Conservation (phyloP, 2,329 filamentous ascomycete genomes). For the Xylaria sp. region DNA sequence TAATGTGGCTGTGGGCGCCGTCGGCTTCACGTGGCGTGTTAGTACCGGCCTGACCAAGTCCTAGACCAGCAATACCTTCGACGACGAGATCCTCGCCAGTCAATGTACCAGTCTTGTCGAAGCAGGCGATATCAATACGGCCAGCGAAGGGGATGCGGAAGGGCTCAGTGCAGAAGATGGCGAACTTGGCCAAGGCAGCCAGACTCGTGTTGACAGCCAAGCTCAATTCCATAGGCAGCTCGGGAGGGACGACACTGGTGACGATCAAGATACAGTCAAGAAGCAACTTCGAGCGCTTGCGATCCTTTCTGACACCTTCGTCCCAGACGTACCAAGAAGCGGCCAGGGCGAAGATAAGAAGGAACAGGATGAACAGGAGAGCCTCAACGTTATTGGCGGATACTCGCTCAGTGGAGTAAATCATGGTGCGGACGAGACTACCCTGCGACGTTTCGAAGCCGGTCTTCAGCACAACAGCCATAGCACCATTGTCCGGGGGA, state of each 20-base stretch:
- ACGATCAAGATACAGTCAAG: slow-evolving; percentile 97
- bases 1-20: slow-evolving; percentile 77
- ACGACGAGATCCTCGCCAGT: slow-evolving; percentile 96
- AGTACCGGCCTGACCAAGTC: slow-evolving; percentile 62
- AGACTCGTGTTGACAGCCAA: slow-evolving; percentile 96
- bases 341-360: slow-evolving; percentile 91
- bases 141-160: slow-evolving; percentile 97
- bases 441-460: slow-evolving; percentile 98
- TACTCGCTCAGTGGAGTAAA: slow-evolving; percentile 96
- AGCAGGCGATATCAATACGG: slow-evolving; percentile 92
- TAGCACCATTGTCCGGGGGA: slow-evolving; percentile 88
- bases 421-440: slow-evolving; percentile 97
- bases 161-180: slow-evolving; percentile 97
- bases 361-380: slow-evolving; percentile 94
- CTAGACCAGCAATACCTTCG: slow-evolving; percentile 88
- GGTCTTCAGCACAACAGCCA: slow-evolving; percentile 93
- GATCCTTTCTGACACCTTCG: slow-evolving; percentile 87
- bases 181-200: slow-evolving; percentile 87
- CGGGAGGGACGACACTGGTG: slow-evolving; percentile 96
- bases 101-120: slow-evolving; percentile 96
- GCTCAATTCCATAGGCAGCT: slow-evolving; percentile 96
- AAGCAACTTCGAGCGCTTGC: slow-evolving; percentile 94
- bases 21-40: slow-evolving; percentile 64
- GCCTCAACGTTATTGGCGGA: slow-evolving; percentile 98
- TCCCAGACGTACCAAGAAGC: slow-evolving; percentile 99